A percentile compares a stretch with the other conserved stretches of the same genome.
These are phyloP conservation scores for Phytophthora hybrid DNA, from an alignment of 352 stramenopile genomes.

Conservation along the genomic window DNA sequence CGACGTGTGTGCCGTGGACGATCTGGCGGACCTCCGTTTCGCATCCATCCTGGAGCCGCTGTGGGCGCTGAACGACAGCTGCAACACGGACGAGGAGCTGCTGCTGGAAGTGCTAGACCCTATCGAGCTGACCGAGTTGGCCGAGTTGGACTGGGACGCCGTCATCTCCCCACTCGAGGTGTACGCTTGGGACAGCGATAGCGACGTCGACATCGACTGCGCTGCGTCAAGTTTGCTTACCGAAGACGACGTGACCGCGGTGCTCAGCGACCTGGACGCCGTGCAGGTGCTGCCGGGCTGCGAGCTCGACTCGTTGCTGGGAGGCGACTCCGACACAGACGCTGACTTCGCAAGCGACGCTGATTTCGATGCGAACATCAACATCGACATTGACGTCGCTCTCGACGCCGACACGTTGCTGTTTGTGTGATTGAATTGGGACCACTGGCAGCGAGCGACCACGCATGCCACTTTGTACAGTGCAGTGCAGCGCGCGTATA, in stretches of 20 bases:
- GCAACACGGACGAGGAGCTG: conserved; percentile 12
- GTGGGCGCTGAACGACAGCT: conserved; percentile 2
- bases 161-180: background rate
- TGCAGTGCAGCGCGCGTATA: background rate
- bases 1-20: conserved; percentile 14
- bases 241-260: conserved; percentile 20
- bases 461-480: background rate
- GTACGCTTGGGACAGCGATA: background rate
- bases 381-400: background rate
- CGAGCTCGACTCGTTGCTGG: conserved; percentile 26
- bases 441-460: too few relatives aligned
- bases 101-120: conserved; percentile 16
- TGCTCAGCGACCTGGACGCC: conserved; percentile 7
- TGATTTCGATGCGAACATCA: background rate
- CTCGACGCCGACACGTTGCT: too few relatives aligned
- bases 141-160: conserved; percentile 28
- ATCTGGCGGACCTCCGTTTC: background rate
- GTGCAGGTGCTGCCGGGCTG: background rate
- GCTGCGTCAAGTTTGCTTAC: background rate
- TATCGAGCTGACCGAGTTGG: conserved; percentile 24
- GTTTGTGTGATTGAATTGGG: background rate
- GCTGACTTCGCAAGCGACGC: background rate
- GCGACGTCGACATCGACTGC: background rate
- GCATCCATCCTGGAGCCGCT: conserved; percentile 8
- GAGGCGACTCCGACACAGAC: background rate